phyloP scores from a whole-genome alignment of 768 basidiomycete species.

The Calocybe indica region DNA sequence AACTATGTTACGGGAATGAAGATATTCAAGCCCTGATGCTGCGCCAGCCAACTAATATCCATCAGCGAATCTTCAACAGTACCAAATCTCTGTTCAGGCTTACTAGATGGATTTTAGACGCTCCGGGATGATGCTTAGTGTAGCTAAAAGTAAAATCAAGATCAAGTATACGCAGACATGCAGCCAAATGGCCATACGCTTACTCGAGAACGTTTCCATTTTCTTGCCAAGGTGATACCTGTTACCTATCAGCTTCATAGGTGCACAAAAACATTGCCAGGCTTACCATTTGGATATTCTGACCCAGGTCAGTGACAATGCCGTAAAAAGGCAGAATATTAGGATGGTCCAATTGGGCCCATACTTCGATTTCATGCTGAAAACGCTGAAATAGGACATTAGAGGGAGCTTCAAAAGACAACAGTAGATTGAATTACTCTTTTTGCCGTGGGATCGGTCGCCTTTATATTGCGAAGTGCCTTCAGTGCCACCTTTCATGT shows the following conservation, averaged over 20 bases:
- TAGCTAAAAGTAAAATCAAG: constrained; percentile 26
- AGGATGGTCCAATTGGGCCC: constrained; percentile 45
- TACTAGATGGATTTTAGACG: constrained; percentile 40
- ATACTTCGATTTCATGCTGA: constrained; percentile 48
- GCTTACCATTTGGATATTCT: constrained; percentile 42
- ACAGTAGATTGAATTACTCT: constrained; percentile 25
- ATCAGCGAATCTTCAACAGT: no score
- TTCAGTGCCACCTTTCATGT: constrained; percentile 49
- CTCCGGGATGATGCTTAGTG: constrained; percentile 24
- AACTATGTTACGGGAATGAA: constrained; percentile 45
- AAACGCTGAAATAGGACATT: constrained; percentile 36
- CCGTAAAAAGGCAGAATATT: constrained; percentile 53
- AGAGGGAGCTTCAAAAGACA: background rate
- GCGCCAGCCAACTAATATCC: constrained; percentile 41
- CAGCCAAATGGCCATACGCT: constrained; percentile 5
- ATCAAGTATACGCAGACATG: background rate
- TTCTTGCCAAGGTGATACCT: constrained; percentile 62
- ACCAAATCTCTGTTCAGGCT: constrained; percentile 6
- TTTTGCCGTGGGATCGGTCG: constrained; percentile 34
- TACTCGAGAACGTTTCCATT: constrained; percentile 52
- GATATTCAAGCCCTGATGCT: constrained; percentile 49
- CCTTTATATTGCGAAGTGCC: constrained; percentile 40
- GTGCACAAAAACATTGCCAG: background rate
- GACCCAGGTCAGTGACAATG: constrained; percentile 47
- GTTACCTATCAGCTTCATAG: background rate